Evolutionary conservation across 768 basidiomycete species (phyloP), one percentile per base, ranked within the genome.

Genomic region (Pleurotus giganteus): DNA sequence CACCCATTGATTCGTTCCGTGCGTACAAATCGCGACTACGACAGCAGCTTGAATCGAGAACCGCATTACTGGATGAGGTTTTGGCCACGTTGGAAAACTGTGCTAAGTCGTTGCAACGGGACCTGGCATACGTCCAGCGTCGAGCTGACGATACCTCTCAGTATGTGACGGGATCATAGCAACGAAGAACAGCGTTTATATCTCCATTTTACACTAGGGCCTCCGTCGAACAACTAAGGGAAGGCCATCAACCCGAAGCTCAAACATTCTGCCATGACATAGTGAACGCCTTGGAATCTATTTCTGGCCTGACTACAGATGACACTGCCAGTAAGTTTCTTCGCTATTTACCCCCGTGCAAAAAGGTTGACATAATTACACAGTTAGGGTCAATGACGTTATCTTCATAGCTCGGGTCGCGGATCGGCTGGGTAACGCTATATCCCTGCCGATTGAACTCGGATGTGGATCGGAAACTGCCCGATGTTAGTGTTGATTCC

Each of bases 21-120:
- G 81, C 76, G 61, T 91, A 89, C 63, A 83, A 81, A 59, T 60
- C 69, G n/a, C 68, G 79, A 2, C 63, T 94, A 31, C 82, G 76
- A 53, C 79, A 78, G 41, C 88, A 87, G 57, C 70, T 92, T n/a
- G 60, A 77, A 19, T 83, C 85, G 17, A 81, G 89, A 34, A 86
- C 87, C 9, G 74, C 81, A 1, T 66, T 82, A 39, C 68, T 92
- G 24, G 77, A 90, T 55, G 70, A 75, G 19, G 76, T 88, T 11
- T 65, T 93, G 56, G 68, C 66, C 6, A 74, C 71, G 2, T 69
- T 91, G 9, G 91, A 94, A 58, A 74, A 70, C 28, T 81, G 81
- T 60, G 84, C 86, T 12, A 63, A 71, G 41, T 69, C 73, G 11
- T 71, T 92, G 42, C 81, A 84, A 55, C 71, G 77, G 17, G 90